Conservation (phyloP, 2,329 filamentous ascomycete genomes). For the Xylariaceae sp. region DNA sequence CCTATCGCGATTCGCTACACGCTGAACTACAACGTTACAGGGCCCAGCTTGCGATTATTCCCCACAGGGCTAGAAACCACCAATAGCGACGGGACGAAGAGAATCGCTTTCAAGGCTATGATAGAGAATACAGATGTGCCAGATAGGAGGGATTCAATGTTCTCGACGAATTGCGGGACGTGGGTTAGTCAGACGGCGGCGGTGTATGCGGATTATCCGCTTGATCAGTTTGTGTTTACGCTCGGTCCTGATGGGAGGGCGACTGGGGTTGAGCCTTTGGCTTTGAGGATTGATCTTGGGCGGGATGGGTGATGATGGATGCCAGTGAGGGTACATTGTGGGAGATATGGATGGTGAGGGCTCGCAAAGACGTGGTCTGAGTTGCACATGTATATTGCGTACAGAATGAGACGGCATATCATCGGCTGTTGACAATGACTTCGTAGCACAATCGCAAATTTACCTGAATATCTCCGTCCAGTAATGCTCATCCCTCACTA, state of each 20-base stretch:
- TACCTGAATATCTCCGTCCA: too few species aligned
- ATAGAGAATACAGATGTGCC: conserved; percentile 24
- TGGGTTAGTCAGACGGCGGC: conserved; percentile 29
- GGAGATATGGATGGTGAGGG: background rate
- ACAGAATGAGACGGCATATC: too few species aligned
- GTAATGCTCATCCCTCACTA: too few species aligned
- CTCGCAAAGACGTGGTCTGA: too few species aligned
- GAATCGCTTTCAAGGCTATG: conserved; percentile 28
- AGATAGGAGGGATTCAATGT: conserved; percentile 23
- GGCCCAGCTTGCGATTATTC: conserved; percentile 27
- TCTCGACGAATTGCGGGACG: conserved; percentile 30
- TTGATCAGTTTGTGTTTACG: conserved; percentile 32
- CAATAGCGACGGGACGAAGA: conserved; percentile 6
- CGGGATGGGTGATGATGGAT: background rate
- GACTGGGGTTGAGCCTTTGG: conserved; percentile 25
- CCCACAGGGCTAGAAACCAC: conserved; percentile 25
- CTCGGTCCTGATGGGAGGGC: conserved; percentile 19
- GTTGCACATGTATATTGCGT: background rate
- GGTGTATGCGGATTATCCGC: conserved; percentile 29
- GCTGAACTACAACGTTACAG: conserved; percentile 26
- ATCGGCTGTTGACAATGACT: too few species aligned
- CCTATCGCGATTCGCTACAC: conserved; percentile 25
- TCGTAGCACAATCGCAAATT: too few species aligned
- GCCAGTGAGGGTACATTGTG: background rate
- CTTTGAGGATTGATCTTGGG: conserved; percentile 20